Base-by-base conservation (phyloP, 768 basidiomycete genomes). In the Russula olivacea region DNA sequence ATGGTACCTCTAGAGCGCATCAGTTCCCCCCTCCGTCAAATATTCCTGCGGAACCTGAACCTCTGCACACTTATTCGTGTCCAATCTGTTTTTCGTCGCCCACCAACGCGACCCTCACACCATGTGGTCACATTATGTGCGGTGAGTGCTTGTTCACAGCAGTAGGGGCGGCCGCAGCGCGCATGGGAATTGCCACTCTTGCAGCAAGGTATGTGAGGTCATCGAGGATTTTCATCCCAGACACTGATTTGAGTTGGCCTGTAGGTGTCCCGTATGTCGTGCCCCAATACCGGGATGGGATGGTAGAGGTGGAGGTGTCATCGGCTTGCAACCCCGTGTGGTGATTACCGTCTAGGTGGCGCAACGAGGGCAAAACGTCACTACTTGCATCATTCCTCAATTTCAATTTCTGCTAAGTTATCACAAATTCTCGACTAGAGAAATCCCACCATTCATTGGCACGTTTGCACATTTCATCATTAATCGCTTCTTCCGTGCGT, bases 91-190 rank as follows among this genome's bases (percentile, higher is more conserved):
- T 68, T 34, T 56, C 61, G 19, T 62, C 67, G 25, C 67, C 67
- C 7, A 57, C 55, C 10, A 66, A 66, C 12, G 65, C 67, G 32
- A 68, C 67, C 21, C 61, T 68, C 52, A 68, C 67, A 25, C 67
- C 67, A 15, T 68, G 67, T n/a, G 67, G 67, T 17, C 67, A 68
- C 57, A 68, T 66, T 19, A 53, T 68, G 58, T 68, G 67, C 40
- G 67, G 67, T 19, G 67, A 68, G 49, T 68, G 67, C 48, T 45
- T 68, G 41, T 66, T 68, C 47, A 66, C 67, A 2, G 67, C 67
- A 0, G 61, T 68, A 17, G 66, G 61, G 23, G 43, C 67, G 9
- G 65, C 67, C 3, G 43, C 52, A 12, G 55, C 34, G 23, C 65
- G 67, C 17, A 66, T 63, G 55, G 67, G 67, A 21, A 62, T 63